Conservation (phyloP, 257 asterid genomes). For the Nicotiana otophora region DNA sequence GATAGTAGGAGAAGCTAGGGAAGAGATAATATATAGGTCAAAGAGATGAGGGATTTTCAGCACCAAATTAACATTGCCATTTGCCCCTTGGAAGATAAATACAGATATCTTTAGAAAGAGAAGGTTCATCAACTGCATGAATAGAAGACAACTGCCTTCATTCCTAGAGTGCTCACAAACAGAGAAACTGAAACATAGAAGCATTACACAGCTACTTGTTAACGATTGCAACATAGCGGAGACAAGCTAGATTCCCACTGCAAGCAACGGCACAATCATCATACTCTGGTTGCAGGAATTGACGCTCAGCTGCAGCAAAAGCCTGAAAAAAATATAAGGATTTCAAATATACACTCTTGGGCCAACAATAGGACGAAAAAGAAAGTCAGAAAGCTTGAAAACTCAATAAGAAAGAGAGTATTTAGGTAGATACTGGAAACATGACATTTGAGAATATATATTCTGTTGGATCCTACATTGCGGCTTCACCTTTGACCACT, state of each 20-base stretch:
- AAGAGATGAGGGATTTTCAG: too few species aligned
- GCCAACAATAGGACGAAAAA: conserved; percentile 19
- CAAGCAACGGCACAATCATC: conserved; percentile 44
- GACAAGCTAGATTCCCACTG: conserved; percentile 47
- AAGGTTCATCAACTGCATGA: conserved; percentile 50
- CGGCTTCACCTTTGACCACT: neutral
- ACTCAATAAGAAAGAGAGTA: neutral
- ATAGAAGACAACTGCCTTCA: neutral
- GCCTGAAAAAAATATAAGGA: conserved; percentile 40
- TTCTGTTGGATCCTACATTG: neutral
- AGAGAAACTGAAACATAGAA: neutral
- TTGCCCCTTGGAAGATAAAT: too few species aligned
- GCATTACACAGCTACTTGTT: conserved; percentile 27
- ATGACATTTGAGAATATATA: neutral
- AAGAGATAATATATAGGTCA: too few species aligned
- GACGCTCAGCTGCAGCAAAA: conserved; percentile 54
- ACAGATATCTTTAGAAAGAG: conserved; percentile 25
- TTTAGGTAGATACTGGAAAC: neutral
- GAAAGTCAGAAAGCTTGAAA: neutral
- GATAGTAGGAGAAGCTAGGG: too few species aligned
- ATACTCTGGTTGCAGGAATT: conserved; percentile 50
- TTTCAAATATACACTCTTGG: conserved; percentile 45
- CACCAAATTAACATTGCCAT: too few species aligned
- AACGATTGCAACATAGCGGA: conserved; percentile 50
- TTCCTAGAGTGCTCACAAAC: neutral